Conservation (phyloP, 176 grass and related monocot genomes). For the Aegilops bicornis region DNA sequence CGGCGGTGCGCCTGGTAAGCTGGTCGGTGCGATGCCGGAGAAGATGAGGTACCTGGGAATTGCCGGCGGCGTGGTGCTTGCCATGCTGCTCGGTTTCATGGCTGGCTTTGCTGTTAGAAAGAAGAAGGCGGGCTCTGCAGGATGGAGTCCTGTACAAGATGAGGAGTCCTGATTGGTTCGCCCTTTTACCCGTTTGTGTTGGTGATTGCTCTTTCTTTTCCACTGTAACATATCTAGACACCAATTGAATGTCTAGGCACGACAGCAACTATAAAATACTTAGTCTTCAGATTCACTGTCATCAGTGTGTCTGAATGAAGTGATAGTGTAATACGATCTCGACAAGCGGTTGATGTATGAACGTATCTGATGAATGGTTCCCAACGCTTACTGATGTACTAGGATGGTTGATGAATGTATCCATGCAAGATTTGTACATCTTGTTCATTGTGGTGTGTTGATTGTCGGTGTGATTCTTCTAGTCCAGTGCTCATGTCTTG, state of each 20-base stretch:
- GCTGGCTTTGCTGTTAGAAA: background rate
- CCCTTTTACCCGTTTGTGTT: background rate
- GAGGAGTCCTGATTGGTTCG: background rate
- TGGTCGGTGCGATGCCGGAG: background rate
- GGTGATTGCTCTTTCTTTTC: background rate
- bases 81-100: background rate
- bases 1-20: background rate
- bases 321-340: no score
- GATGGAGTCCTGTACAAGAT: background rate
- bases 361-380: no score
- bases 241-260: background rate
- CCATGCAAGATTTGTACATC: no score
- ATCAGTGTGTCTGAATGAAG: no score
- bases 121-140: background rate
- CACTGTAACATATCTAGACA: background rate
- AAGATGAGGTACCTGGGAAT: background rate
- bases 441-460: no score
- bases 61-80: background rate
- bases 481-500: no score
- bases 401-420: no score
- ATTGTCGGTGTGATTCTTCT: no score
- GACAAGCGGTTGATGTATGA: no score
- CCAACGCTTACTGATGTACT: no score
- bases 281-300: background rate
- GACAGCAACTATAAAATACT: background rate